Evolutionary conservation across 768 basidiomycete species (phyloP), one percentile per base, ranked within the genome.

Genomic region (Panellus pusillus): DNA sequence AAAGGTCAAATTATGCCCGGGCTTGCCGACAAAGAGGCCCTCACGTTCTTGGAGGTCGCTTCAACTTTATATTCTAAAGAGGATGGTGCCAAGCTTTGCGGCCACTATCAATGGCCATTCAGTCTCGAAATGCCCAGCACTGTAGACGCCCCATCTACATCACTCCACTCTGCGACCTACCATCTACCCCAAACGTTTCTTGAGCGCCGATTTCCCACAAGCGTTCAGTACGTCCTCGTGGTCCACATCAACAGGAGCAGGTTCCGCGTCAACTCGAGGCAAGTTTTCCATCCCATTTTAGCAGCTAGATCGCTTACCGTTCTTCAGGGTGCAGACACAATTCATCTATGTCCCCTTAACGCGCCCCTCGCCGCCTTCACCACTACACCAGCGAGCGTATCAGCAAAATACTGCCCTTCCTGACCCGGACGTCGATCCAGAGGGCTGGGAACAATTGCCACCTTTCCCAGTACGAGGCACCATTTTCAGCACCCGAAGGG

Each of bases 41-140:
- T 58, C 20, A 57, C 54, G 2, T 67, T 65, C 41, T 29, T 65
- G 12, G 61, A 65, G 18, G 43, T 53, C 6, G 37, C 37, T n/a
- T 48, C 57, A 5, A 58, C 57, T 8, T 45, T 67, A 29, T 67
- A 64, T 64, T 47, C 55, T 14, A 57, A 52, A 38, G 56, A 63
- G 6, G 49, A 50, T 24, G 54, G 57, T 24, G 44, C 44, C 19
- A 64, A 62, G 45, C 59, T 66, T 18, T 29, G 35, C 18, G 66
- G 66, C 12, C 55, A 58, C 24, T 50, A 60, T 28, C 42, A 55
- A 49, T 66, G 61, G 62, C 60, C 63, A 8, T 67, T 67, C 49
- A 54, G 59, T 3, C 41, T 67, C 7, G 58, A 62, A 14, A 66
- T 80, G 1, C 66, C 66, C 11, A 44, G 18, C 14, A 27, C 55